phyloP scores from a whole-genome alignment of 148 eudicot genomes.

The Chenopodium album region DNA sequence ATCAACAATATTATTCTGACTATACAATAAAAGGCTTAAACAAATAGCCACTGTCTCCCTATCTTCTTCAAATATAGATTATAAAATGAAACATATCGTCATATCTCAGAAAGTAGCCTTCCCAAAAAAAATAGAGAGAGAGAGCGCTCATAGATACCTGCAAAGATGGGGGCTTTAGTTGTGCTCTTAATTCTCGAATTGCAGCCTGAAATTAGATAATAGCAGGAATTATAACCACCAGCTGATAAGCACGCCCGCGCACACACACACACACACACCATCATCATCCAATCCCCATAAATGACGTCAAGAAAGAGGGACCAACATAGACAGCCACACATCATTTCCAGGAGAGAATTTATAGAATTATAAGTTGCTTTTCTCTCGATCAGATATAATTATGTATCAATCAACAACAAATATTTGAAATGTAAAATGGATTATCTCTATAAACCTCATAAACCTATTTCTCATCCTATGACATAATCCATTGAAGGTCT shows the following conservation, averaged over 20 bases:
- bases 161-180: conserved; percentile 93
- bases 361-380: neutral
- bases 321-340: neutral
- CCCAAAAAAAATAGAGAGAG: neutral
- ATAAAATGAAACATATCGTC: too few relatives aligned
- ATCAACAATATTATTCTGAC: too few relatives aligned
- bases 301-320: neutral
- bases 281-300: neutral
- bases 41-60: neutral
- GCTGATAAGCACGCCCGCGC: neutral
- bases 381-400: neutral
- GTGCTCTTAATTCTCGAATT: conserved; percentile 84
- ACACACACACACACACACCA: neutral
- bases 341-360: neutral
- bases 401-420: neutral
- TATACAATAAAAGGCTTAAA: neutral
- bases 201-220: conserved; percentile 59
- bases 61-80: neutral
- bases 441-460: neutral
- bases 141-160: conserved; percentile 52
- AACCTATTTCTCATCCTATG: neutral
- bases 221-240: conserved; percentile 2
- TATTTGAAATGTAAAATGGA: neutral
- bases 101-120: neutral
- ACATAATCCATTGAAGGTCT: neutral